phyloP scores from a whole-genome alignment of 306 rosid genomes.

The Rosa chinensis region DNA sequence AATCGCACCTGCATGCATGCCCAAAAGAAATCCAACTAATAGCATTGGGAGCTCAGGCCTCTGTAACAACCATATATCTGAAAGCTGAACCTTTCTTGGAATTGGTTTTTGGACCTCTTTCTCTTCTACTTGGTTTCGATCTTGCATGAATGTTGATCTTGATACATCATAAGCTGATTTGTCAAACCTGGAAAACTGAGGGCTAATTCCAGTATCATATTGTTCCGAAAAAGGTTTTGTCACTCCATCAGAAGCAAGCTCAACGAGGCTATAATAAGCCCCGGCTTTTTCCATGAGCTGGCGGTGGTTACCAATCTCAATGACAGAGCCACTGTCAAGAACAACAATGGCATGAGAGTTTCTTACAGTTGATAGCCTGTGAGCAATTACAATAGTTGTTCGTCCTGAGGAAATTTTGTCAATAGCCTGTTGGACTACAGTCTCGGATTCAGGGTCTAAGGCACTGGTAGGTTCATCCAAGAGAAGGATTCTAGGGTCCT shows the following conservation, averaged over 20 bases:
- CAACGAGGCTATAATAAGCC: slow-evolving; percentile 67
- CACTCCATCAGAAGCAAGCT: slow-evolving; percentile 65
- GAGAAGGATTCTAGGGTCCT: slow-evolving; percentile 77
- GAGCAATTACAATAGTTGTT: slow-evolving; percentile 85
- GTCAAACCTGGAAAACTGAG: slow-evolving; percentile 36
- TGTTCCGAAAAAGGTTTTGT: slow-evolving; percentile 35
- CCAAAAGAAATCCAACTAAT: slow-evolving; percentile 59
- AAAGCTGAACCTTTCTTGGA: slow-evolving; percentile 37
- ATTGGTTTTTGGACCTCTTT: slow-evolving; percentile 37
- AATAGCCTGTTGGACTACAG: slow-evolving; percentile 70
- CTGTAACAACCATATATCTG: slow-evolving; percentile 68
- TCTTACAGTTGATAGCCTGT: slow-evolving; percentile 76
- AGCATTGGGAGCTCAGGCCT: slow-evolving; percentile 62
- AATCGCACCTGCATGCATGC: slow-evolving; percentile 77
- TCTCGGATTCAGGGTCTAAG: slow-evolving; percentile 79
- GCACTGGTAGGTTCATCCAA: slow-evolving; percentile 97
- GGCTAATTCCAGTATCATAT: slow-evolving; percentile 23
- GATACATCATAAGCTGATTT: slow-evolving; percentile 40
- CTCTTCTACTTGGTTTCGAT: slow-evolving; percentile 32
- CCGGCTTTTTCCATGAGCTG: slow-evolving; percentile 73
- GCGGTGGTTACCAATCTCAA: slow-evolving; percentile 72
- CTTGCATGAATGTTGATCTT: slow-evolving; percentile 29
- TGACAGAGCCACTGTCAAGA: slow-evolving; percentile 66
- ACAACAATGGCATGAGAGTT: slow-evolving; percentile 69
- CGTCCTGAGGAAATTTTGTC: slow-evolving; percentile 75